Evolutionary conservation across 495 filamentous ascomycete species (phyloP).

Genomic region (Hypoxylon crocopeplum): DNA sequence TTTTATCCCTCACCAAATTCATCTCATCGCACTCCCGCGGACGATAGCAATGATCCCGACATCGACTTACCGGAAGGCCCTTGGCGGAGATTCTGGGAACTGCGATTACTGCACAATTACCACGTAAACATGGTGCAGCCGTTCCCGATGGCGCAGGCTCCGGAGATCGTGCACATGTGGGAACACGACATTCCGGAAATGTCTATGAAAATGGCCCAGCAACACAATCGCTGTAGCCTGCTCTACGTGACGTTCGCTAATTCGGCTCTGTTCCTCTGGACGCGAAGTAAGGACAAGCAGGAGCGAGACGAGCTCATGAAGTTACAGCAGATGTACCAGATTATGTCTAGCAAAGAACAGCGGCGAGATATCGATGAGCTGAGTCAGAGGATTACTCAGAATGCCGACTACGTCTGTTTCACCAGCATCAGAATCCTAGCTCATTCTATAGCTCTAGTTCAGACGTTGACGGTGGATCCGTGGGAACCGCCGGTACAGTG

Average conservation of each 20-base stretch:
- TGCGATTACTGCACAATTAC: conserved; percentile 46
- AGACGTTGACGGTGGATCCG: conserved; percentile 39
- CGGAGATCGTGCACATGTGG: conserved; percentile 34
- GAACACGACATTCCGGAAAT: conserved; percentile 34
- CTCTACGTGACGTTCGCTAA: conserved; percentile 44
- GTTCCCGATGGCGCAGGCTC: conserved; percentile 22
- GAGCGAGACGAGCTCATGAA: conserved; percentile 40
- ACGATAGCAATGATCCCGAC: conserved; percentile 24
- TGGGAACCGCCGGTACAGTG: conserved; percentile 46
- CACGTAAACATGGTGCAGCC: conserved; percentile 37
- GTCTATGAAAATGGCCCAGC: conserved; percentile 40
- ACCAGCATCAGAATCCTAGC: conserved; percentile 38
- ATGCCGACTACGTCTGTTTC: conserved; percentile 41
- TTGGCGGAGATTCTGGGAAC: conserved; percentile 45
- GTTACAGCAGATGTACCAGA: conserved; percentile 40
- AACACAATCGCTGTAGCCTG: conserved; percentile 43
- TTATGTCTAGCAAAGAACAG: conserved; percentile 39
- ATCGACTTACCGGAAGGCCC: conserved; percentile 41
- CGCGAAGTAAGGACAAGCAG: conserved; percentile 37
- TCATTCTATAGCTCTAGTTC: conserved; percentile 42
- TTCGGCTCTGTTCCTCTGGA: conserved; percentile 46
- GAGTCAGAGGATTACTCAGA: conserved; percentile 14
- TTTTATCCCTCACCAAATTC: conserved; percentile 34
- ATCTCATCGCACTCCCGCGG: conserved; percentile 21
- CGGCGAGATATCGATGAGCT: conserved; percentile 36